Conservation (phyloP, 306 rosid species). For the Trifolium repens region DNA sequence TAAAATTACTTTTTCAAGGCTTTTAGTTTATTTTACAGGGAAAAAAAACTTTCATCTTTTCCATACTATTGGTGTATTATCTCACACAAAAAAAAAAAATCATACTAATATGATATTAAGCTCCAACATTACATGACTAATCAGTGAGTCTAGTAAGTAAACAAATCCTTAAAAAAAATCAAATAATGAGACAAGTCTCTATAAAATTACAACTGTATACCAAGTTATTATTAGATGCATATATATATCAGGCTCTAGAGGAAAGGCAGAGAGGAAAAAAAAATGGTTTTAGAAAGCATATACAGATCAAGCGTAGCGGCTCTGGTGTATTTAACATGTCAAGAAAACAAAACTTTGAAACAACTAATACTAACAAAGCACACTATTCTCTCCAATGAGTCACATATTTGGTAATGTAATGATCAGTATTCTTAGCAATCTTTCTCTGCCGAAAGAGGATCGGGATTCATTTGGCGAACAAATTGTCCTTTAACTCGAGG, state of each 20-base stretch:
- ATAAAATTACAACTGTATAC: constrained; percentile 42
- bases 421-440: constrained; percentile 45
- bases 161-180: constrained; percentile 46
- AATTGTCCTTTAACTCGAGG: constrained; percentile 98
- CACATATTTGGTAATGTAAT: constrained; percentile 43
- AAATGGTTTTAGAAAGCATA: constrained; percentile 45
- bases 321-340: constrained; percentile 22
- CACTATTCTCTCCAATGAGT: constrained; percentile 36
- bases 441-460: constrained; percentile 49
- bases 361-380: constrained; percentile 34
- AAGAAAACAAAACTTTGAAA: constrained; percentile 42
- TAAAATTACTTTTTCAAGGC: not conserved
- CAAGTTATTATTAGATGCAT: constrained; percentile 22
- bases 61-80: too few species aligned
- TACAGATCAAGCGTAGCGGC: constrained; percentile 42
- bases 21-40: not conserved
- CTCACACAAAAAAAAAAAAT: not conserved
- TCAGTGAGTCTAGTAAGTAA: constrained; percentile 30
- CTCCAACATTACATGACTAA: constrained; percentile 37
- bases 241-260: constrained; percentile 37
- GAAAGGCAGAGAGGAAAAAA: constrained; percentile 10
- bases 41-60: too few species aligned
- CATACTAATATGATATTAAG: constrained; percentile 12
- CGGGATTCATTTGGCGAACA: constrained; percentile 66
- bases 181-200: constrained; percentile 20